Percentiles rank a stretch among this genome's conserved stretches.
Conservation (phyloP, 1,284 basidiomycete genomes). For the Moniliophthora roreri region DNA sequence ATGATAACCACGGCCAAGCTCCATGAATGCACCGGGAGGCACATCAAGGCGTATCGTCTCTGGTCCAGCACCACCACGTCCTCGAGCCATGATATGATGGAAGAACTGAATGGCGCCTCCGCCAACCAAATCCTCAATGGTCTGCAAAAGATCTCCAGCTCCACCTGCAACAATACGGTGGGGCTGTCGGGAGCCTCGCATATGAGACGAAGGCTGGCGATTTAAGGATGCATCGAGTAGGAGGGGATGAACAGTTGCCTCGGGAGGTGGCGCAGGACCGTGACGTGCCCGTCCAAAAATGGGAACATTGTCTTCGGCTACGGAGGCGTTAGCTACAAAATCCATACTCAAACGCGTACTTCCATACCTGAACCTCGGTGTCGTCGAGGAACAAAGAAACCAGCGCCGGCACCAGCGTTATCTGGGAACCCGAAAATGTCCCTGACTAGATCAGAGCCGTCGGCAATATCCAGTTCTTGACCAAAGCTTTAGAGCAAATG, state of each 20-base stretch:
- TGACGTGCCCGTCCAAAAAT: constrained; percentile 64
- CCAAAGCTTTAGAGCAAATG: constrained; percentile 36
- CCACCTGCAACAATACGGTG: constrained; percentile 52
- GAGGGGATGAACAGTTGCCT: constrained; percentile 80
- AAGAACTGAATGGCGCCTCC: constrained; percentile 82
- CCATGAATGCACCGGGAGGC: constrained; percentile 58
- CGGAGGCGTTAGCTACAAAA: too few species aligned
- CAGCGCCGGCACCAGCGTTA: constrained; percentile 41
- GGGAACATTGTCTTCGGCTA: constrained; percentile 53
- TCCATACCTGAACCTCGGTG: constrained; percentile 49
- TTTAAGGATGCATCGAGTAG: constrained; percentile 63
- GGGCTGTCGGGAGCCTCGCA: constrained; percentile 55
- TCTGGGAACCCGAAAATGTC: constrained; percentile 59
- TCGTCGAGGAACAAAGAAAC: constrained; percentile 56
- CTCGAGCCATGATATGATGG: constrained; percentile 72
- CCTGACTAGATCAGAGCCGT: constrained; percentile 36
- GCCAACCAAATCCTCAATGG: constrained; percentile 82
- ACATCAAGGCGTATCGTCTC: constrained; percentile 77
- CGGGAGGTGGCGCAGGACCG: constrained; percentile 46
- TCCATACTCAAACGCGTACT: background rate
- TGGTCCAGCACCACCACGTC: constrained; percentile 46
- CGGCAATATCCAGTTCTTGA: constrained; percentile 48
- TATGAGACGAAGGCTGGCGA: constrained; percentile 43
- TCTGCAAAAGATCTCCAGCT: constrained; percentile 67
- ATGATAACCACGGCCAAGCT: constrained; percentile 51